phyloP scores from a whole-genome alignment of 2,329 filamentous ascomycete genomes.

The Diaporthe citri region DNA sequence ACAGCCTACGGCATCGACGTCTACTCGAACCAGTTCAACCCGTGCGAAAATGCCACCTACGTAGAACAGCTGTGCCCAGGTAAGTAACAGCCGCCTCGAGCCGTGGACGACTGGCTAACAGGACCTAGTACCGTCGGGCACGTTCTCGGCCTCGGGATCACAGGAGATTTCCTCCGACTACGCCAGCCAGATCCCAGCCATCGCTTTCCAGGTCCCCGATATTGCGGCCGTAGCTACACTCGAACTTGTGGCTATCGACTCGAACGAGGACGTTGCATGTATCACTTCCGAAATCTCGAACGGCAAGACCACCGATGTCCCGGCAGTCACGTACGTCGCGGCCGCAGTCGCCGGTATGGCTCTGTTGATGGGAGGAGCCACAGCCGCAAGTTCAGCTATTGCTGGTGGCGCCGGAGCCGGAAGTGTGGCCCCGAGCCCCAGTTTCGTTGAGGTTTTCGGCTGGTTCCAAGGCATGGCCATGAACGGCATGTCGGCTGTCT shows the following conservation, averaged over 20 bases:
- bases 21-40: slow-evolving; percentile 85
- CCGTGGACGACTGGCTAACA: slow-evolving; percentile 39
- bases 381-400: slow-evolving; percentile 73
- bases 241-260: slow-evolving; percentile 74
- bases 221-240: slow-evolving; percentile 88
- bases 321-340: slow-evolving; percentile 85
- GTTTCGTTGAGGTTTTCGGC: slow-evolving; percentile 85
- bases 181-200: slow-evolving; percentile 82
- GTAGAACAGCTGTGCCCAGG: slow-evolving; percentile 85
- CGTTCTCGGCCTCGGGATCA: slow-evolving; percentile 78
- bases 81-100: slow-evolving; percentile 55
- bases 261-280: slow-evolving; percentile 77
- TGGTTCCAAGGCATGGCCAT: slow-evolving; percentile 96
- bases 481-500: slow-evolving; percentile 95
- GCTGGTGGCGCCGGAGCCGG: slow-evolving; percentile 67
- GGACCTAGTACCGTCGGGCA: slow-evolving; percentile 75
- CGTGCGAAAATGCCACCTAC: slow-evolving; percentile 77
- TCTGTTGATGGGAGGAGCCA: slow-evolving; percentile 77
- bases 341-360: slow-evolving; percentile 89
- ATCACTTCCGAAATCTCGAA: slow-evolving; percentile 86
- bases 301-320: slow-evolving; percentile 82
- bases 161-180: slow-evolving; percentile 80
- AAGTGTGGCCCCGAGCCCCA: slow-evolving; percentile 78
- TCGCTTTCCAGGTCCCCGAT: slow-evolving; percentile 92
- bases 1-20: slow-evolving; percentile 87